Percentiles rank a stretch among this genome's conserved stretches.
These are phyloP conservation scores for Chimonanthus salicifolius DNA, from an alignment of 164 flowering plant species.

Conservation along the genomic window DNA sequence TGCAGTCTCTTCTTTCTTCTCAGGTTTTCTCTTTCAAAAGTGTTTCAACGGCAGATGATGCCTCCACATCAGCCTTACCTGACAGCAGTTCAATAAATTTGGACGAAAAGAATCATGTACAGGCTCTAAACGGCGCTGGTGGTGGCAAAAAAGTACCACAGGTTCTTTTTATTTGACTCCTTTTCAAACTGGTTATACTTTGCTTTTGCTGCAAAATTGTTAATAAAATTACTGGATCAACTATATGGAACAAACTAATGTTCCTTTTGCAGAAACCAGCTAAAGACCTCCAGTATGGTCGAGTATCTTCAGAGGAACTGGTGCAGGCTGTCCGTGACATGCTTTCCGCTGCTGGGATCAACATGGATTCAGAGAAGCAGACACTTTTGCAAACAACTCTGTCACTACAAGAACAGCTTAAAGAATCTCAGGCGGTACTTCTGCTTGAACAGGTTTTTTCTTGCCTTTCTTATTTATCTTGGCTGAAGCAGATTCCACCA, in stretches of 20 bases:
- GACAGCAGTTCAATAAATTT: constrained; percentile 19
- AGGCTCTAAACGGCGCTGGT: constrained; percentile 33
- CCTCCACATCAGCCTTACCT: constrained; percentile 27
- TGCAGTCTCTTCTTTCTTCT: constrained; percentile 68
- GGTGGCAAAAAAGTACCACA: constrained; percentile 16
- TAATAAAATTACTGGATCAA: neutral
- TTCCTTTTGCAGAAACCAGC: constrained; percentile 3
- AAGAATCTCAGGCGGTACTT: constrained; percentile 76
- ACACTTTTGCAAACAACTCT: constrained; percentile 62
- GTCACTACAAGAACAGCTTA: constrained; percentile 72
- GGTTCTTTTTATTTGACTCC: neutral
- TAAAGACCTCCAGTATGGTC: constrained; percentile 62
- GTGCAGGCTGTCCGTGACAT: constrained; percentile 94
- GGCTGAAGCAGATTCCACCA: neutral
- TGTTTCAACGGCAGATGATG: constrained; percentile 34
- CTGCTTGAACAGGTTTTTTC: constrained; percentile 82
- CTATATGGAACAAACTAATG: neutral
- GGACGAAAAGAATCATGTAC: constrained; percentile 21
- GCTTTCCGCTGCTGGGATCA: constrained; percentile 88
- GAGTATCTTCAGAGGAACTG: constrained; percentile 74
- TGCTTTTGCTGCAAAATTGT: neutral
- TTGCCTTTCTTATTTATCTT: constrained; percentile 2
- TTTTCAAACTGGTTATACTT: neutral
- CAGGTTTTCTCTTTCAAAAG: constrained; percentile 83
- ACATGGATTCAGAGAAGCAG: constrained; percentile 79